These are phyloP conservation scores for Onygenales sp. DNA, from an alignment of 2,329 filamentous ascomycete genomes.

Conservation along the genomic window DNA sequence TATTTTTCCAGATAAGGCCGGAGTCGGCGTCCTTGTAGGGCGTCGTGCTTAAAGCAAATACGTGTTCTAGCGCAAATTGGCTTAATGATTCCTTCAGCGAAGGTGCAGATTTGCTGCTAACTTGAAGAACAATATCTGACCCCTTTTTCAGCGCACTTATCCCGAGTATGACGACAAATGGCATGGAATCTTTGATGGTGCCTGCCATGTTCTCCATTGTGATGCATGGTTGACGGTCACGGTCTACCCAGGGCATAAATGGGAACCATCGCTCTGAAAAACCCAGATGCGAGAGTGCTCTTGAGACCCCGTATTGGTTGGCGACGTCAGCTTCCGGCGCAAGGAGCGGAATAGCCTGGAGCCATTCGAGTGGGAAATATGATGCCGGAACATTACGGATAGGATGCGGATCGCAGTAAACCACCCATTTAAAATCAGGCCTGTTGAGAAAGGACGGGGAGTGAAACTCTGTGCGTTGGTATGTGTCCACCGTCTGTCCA, in stretches of 20 bases:
- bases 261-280: constrained; percentile 7
- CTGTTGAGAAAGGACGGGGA: constrained; percentile 5
- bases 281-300: constrained; percentile 8
- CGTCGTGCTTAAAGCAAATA: constrained; percentile 5
- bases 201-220: constrained; percentile 4
- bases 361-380: constrained; percentile 4
- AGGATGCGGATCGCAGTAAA: constrained; percentile 4
- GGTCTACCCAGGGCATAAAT: constrained; percentile 7
- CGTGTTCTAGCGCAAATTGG: neutral
- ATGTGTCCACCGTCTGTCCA: constrained; percentile 3
- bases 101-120: constrained; percentile 2
- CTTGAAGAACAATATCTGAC: constrained; percentile 2
- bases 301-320: constrained; percentile 6
- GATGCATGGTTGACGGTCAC: constrained; percentile 6
- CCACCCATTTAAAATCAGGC: constrained; percentile 5
- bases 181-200: constrained; percentile 1
- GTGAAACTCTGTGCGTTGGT: constrained; percentile 7
- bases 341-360: constrained; percentile 7
- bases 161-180: constrained; percentile 1
- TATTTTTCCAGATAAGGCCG: constrained; percentile 7
- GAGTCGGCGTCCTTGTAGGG: constrained; percentile 6
- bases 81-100: constrained; percentile 1
- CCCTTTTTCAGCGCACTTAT: constrained; percentile 6
- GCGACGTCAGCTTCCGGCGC: constrained; percentile 5
- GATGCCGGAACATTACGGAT: constrained; percentile 6